phyloP scores from a whole-genome alignment of 257 asterid genomes.

The Petunia axillaris region DNA sequence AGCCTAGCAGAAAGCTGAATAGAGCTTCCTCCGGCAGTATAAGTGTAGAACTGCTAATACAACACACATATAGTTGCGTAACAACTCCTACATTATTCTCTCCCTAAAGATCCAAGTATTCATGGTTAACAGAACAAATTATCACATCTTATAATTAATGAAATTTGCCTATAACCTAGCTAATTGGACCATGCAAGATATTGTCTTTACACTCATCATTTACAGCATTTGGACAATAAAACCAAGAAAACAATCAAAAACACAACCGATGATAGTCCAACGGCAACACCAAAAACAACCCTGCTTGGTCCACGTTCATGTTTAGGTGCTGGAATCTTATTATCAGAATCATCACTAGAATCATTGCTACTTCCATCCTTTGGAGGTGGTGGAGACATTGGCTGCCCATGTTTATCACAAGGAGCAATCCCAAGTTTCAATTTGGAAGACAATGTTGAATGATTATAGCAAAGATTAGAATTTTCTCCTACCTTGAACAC shows the following conservation, averaged over 20 bases:
- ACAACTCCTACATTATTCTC: not conserved
- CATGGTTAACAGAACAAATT: not conserved
- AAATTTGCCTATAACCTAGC: slow-evolving; percentile 14
- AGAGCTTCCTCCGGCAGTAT: not conserved
- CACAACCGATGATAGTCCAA: slow-evolving; percentile 82
- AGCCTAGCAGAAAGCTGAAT: not conserved
- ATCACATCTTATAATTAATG: not conserved
- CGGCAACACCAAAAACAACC: slow-evolving; percentile 90
- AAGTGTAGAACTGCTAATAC: not conserved
- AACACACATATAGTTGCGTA: slow-evolving; percentile 5
- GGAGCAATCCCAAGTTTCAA: slow-evolving; percentile 90
- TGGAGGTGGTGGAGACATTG: slow-evolving; percentile 82
- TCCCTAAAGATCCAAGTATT: slow-evolving; percentile 5
- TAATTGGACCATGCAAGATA: not conserved
- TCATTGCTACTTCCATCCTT: slow-evolving; percentile 53
- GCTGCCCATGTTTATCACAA: slow-evolving; percentile 84
- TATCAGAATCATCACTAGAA: slow-evolving; percentile 45
- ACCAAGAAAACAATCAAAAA: slow-evolving; percentile 86
- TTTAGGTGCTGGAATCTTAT: slow-evolving; percentile 30
- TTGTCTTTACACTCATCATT: slow-evolving; percentile 36
- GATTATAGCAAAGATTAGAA: slow-evolving; percentile 81
- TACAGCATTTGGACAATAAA: slow-evolving; percentile 75
- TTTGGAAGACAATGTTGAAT: slow-evolving; percentile 53
- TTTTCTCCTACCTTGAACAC: slow-evolving; percentile 76
- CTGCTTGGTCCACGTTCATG: slow-evolving; percentile 77